Evolutionary conservation across 2,329 filamentous ascomycete species (phyloP).

Genomic region (Pseudomassariella vexata): DNA sequence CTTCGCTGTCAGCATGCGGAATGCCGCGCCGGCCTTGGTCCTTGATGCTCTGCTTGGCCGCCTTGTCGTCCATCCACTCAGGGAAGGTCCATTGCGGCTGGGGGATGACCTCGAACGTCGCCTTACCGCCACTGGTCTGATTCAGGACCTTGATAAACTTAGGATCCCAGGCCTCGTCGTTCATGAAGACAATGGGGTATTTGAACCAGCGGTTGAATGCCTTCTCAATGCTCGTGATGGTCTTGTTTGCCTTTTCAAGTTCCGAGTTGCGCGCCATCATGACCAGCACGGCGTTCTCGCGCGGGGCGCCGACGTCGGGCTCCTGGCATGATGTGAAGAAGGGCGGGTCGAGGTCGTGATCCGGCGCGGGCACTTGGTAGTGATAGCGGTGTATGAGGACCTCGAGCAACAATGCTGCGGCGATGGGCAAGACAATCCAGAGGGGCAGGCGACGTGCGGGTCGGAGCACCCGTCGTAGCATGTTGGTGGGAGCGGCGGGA

Average conservation of each 20-base stretch:
- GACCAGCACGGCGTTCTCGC: slow-evolving; percentile 38
- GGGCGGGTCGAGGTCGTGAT: slow-evolving; percentile 30
- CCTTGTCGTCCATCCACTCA: slow-evolving; percentile 22
- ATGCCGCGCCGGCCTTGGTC: slow-evolving; percentile 25
- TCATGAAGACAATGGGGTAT: slow-evolving; percentile 41
- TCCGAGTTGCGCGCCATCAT: slow-evolving; percentile 42
- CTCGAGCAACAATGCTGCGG: slow-evolving; percentile 26
- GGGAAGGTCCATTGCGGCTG: slow-evolving; percentile 35
- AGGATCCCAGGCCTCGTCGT: slow-evolving; percentile 35
- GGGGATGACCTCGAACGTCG: slow-evolving; percentile 36
- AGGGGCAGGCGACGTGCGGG: slow-evolving; percentile 23
- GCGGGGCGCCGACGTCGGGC: slow-evolving; percentile 25
- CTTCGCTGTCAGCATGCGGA: slow-evolving; percentile 32
- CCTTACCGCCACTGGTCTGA: slow-evolving; percentile 28
- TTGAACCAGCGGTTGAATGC: slow-evolving; percentile 42
- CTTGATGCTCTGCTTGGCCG: slow-evolving; percentile 26
- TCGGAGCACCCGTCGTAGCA: slow-evolving; percentile 25
- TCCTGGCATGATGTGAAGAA: slow-evolving; percentile 34
- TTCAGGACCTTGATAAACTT: slow-evolving; percentile 32
- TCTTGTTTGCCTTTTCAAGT: slow-evolving; percentile 30
- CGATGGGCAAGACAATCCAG: slow-evolving; percentile 21
- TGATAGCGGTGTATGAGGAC: slow-evolving; percentile 26
- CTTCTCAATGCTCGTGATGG: slow-evolving; percentile 33
- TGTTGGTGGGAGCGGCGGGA: slow-evolving; percentile 8
- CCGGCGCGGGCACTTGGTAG: slow-evolving; percentile 27